Conservation (phyloP, 495 filamentous ascomycete species). For the Letharia lupina region DNA sequence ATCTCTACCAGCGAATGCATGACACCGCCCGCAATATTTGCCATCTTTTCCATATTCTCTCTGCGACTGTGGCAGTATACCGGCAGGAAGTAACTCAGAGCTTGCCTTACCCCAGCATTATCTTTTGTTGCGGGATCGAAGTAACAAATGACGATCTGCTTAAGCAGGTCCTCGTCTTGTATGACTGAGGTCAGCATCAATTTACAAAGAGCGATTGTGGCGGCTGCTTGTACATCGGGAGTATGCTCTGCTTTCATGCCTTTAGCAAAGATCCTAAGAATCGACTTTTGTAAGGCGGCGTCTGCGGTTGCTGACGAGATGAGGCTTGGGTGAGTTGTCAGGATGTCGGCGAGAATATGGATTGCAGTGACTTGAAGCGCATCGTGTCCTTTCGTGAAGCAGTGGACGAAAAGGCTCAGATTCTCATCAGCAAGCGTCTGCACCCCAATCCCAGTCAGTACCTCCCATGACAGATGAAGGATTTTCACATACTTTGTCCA, state of each 20-base stretch:
- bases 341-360: slow-evolving; percentile 88
- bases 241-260: slow-evolving; percentile 61
- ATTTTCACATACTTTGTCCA: slow-evolving; percentile 58
- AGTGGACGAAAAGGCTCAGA: slow-evolving; percentile 87
- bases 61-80: slow-evolving; percentile 81
- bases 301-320: slow-evolving; percentile 44
- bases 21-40: slow-evolving; percentile 55
- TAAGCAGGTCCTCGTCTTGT: slow-evolving; percentile 62
- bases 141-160: slow-evolving; percentile 72
- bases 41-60: slow-evolving; percentile 76
- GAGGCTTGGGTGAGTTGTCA: slow-evolving; percentile 75
- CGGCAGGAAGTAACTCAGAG: slow-evolving; percentile 89
- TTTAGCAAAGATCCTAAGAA: slow-evolving; percentile 71
- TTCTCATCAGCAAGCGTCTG: slow-evolving; percentile 85
- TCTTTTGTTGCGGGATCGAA: slow-evolving; percentile 79
- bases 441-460: slow-evolving; percentile 15
- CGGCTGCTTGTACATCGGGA: slow-evolving; percentile 70
- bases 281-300: slow-evolving; percentile 44
- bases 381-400: slow-evolving; percentile 86
- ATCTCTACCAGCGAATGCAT: slow-evolving; percentile 52
- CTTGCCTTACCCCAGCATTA: slow-evolving; percentile 83
- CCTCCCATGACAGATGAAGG: neutral
- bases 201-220: slow-evolving; percentile 74
- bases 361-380: slow-evolving; percentile 80
- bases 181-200: slow-evolving; percentile 63